These are phyloP conservation scores for Nematodospora valgi DNA, from an alignment of 805 yeast genomes.

Conservation along the genomic window DNA sequence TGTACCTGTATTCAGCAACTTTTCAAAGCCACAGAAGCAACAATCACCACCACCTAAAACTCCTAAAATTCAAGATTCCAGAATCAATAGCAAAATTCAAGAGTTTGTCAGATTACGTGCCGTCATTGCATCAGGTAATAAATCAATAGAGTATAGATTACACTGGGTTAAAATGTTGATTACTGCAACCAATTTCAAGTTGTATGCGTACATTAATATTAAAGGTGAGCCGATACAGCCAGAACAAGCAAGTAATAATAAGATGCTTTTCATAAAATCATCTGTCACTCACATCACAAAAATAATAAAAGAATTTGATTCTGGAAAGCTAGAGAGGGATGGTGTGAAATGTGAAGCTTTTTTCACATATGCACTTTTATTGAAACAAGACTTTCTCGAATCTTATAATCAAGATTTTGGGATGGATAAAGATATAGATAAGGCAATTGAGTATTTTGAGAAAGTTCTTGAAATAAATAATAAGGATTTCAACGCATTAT, in stretches of 20 bases:
- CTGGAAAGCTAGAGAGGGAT: conserved; percentile 12
- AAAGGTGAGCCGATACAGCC: conserved; percentile 35
- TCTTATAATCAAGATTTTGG: conserved; percentile 36
- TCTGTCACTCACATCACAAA: conserved; percentile 34
- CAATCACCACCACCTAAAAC: conserved; percentile 6
- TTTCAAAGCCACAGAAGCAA: conserved; percentile 1
- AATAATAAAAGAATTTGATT: conserved; percentile 32
- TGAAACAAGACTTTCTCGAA: conserved; percentile 30
- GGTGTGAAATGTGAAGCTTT: conserved; percentile 28
- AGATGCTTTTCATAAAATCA: conserved; percentile 35
- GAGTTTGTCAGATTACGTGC: conserved; percentile 31
- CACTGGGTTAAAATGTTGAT: conserved; percentile 43
- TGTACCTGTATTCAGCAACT: conserved; percentile 10
- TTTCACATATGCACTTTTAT: conserved; percentile 34
- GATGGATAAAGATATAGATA: conserved; percentile 22
- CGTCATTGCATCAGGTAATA: conserved; percentile 39
- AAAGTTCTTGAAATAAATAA: conserved; percentile 31
- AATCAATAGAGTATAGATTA: conserved; percentile 37
- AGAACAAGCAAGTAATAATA: conserved; percentile 29
- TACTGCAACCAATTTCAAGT: conserved; percentile 33
- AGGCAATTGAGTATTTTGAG: conserved; percentile 29
- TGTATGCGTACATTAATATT: conserved; percentile 40
- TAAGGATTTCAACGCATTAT: conserved; percentile 29
- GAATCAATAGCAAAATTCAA: conserved; percentile 28
- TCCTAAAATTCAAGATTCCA: conserved; percentile 18